These are phyloP conservation scores for Thozetella sp. DNA, from an alignment of 495 filamentous ascomycete genomes.

Conservation along the genomic window DNA sequence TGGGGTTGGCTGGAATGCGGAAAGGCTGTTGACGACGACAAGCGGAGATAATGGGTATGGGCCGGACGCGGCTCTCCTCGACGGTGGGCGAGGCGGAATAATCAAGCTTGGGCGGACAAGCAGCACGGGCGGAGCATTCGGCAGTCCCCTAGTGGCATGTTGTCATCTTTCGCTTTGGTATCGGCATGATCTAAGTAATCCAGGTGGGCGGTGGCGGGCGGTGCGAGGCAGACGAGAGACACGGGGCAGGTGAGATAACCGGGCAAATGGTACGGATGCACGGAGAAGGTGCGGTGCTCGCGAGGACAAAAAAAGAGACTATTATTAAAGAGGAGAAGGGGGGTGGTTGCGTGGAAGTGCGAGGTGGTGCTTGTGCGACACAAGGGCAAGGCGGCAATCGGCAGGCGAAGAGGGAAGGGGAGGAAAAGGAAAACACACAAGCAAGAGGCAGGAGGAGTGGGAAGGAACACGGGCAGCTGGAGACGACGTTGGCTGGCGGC, in stretches of 20 bases:
- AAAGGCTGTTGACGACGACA: neutral
- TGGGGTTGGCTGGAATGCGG: neutral
- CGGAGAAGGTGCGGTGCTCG: neutral
- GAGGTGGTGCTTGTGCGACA: neutral
- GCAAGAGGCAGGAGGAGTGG: neutral
- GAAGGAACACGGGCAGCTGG: neutral
- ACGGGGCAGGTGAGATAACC: conserved; percentile 1
- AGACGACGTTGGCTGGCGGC: neutral
- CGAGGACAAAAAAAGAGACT: neutral
- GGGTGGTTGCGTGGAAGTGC: neutral
- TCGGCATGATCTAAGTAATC: conserved; percentile 6
- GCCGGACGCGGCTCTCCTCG: neutral
- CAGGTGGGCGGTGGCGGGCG: conserved; percentile 1
- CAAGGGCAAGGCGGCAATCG: neutral
- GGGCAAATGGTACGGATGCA: neutral
- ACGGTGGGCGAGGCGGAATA: neutral
- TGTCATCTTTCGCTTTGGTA: conserved; percentile 22
- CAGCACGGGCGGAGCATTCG: conserved; percentile 13
- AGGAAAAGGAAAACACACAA: neutral
- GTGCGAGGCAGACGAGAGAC: conserved; percentile 7
- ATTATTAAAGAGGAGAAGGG: neutral
- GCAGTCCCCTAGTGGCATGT: conserved; percentile 27
- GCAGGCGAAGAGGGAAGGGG: neutral
- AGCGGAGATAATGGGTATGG: neutral
- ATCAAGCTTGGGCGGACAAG: conserved; percentile 2